Evolutionary conservation across 2,329 filamentous ascomycete species (phyloP).

Genomic region (Trichoderma oligosporum): DNA sequence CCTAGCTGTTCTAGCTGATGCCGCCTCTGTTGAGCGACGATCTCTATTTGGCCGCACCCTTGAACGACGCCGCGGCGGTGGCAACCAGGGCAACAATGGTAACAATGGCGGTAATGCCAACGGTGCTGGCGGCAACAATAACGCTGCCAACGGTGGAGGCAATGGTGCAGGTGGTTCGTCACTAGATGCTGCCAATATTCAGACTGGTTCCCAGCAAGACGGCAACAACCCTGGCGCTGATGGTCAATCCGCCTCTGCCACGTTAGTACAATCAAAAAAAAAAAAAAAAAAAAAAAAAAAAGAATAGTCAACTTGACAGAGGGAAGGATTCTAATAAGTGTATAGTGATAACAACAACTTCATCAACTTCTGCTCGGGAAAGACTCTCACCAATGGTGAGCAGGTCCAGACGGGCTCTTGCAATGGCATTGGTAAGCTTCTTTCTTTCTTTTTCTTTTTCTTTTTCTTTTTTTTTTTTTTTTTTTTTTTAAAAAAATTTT

Average conservation of each 20-base stretch:
- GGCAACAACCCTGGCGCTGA: conserved; percentile 44
- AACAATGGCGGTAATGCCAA: conserved; percentile 27
- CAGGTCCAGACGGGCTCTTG: conserved; percentile 58
- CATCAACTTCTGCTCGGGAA: conserved; percentile 58
- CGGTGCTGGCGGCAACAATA: conserved; percentile 26
- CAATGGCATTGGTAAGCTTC: conserved; percentile 57
- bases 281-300: too few relatives aligned
- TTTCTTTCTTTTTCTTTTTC: not conserved
- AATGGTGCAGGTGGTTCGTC: conserved; percentile 32
- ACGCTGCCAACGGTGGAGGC: conserved; percentile 25
- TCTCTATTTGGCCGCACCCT: conserved; percentile 38
- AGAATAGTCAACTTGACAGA: too few relatives aligned
- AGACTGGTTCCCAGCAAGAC: conserved; percentile 47
- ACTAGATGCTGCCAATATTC: conserved; percentile 43
- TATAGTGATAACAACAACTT: conserved; percentile 57
- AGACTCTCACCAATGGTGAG: conserved; percentile 57
- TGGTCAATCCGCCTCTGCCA: conserved; percentile 51
- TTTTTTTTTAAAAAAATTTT: too few relatives aligned
- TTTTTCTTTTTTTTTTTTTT: too few relatives aligned
- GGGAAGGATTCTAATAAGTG: conserved; percentile 22
- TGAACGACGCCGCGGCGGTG: conserved; percentile 33
- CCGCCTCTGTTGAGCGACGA: conserved; percentile 38
- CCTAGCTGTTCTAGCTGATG: conserved; percentile 44
- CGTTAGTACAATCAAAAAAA: conserved; percentile 46
- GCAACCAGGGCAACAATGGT: conserved; percentile 26